phyloP scores from a whole-genome alignment of 1,139 yeast genomes.

The Taphrina populina region DNA sequence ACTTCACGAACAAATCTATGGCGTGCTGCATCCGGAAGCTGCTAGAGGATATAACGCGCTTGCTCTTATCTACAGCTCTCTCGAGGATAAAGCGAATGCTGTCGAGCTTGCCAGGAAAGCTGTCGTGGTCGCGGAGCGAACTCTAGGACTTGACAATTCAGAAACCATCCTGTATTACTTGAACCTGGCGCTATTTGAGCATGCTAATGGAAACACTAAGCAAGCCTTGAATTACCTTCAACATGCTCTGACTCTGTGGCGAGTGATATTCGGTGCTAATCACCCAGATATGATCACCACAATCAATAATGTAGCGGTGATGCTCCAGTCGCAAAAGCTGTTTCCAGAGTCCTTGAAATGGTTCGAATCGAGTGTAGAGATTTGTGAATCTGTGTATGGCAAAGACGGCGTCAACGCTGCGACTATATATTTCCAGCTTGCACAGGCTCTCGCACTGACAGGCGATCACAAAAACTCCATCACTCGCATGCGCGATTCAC shows the following conservation, averaged over 20 bases:
- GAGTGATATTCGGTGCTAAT: conserved; percentile 52
- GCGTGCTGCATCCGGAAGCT: conserved; percentile 74
- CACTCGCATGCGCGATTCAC: conserved; percentile 55
- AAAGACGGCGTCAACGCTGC: conserved; percentile 60
- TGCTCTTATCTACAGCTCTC: conserved; percentile 66
- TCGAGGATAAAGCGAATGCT: conserved; percentile 61
- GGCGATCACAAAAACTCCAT: conserved; percentile 59
- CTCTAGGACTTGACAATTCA: conserved; percentile 73
- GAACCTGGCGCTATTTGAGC: conserved; percentile 73
- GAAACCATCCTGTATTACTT: conserved; percentile 71
- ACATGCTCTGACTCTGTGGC: conserved; percentile 63
- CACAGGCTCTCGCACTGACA: conserved; percentile 59
- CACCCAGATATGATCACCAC: conserved; percentile 73
- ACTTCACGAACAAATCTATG: conserved; percentile 80
- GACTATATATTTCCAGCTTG: conserved; percentile 62
- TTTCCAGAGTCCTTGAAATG: conserved; percentile 53
- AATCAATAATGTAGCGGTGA: conserved; percentile 62
- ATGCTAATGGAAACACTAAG: conserved; percentile 57
- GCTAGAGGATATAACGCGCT: conserved; percentile 66
- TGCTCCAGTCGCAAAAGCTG: conserved; percentile 57
- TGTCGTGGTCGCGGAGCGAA: conserved; percentile 71
- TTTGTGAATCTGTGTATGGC: conserved; percentile 57
- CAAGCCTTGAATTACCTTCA: conserved; percentile 65
- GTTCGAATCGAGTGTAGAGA: conserved; percentile 52
- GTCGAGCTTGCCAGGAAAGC: conserved; percentile 70